Conservation (phyloP, 768 basidiomycete genomes). For the Lactarius tabidus region DNA sequence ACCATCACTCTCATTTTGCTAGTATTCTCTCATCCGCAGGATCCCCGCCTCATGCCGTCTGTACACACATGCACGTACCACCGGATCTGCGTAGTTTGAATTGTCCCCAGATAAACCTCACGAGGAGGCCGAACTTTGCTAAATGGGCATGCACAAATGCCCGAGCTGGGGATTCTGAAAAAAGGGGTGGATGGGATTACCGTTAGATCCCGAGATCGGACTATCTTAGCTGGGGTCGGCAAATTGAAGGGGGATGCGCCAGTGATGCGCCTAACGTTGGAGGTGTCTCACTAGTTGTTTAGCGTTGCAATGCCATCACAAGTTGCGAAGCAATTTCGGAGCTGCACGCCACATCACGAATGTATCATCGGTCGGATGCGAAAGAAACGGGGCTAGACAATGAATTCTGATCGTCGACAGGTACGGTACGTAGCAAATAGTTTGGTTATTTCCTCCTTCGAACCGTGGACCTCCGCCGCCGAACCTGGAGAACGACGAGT, state of each 20-base stretch:
- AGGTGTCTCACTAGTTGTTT: neutral
- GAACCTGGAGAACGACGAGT: neutral
- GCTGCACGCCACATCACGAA: neutral
- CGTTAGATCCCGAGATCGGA: neutral
- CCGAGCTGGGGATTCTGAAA: neutral
- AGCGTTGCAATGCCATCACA: neutral
- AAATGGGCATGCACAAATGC: neutral
- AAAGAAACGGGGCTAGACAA: neutral
- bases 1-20: neutral
- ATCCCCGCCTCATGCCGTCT: neutral
- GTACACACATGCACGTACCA: neutral
- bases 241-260: neutral
- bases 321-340: neutral
- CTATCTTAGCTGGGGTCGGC: neutral
- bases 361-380: neutral
- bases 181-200: neutral
- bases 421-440: neutral
- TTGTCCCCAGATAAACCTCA: neutral
- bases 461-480: neutral
- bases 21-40: neutral
- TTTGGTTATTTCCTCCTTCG: neutral
- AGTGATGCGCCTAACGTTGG: neutral
- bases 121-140: neutral
- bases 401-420: neutral
- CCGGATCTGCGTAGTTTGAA: slow-evolving; percentile 11